Conservation (phyloP, 2,329 filamentous ascomycete species). For the Chrysoporthe deuterocubensis region DNA sequence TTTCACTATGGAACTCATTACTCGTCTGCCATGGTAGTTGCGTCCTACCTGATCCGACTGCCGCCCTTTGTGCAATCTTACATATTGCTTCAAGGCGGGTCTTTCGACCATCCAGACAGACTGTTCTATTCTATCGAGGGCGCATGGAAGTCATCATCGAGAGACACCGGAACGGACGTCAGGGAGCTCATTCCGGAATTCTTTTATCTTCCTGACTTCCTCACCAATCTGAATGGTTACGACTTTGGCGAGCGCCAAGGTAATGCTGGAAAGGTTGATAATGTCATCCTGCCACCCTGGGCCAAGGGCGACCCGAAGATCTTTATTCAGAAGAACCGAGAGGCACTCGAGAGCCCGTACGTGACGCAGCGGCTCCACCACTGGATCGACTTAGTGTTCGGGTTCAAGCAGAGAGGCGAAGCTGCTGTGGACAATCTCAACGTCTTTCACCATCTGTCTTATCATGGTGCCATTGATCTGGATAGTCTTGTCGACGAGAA, state of each 20-base stretch:
- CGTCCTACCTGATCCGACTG: slow-evolving; percentile 91
- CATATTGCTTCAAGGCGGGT: slow-evolving; percentile 90
- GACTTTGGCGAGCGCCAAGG: slow-evolving; percentile 91
- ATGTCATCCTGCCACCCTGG: slow-evolving; percentile 92
- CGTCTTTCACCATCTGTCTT: slow-evolving; percentile 94
- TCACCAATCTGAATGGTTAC: slow-evolving; percentile 92
- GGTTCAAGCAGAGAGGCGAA: slow-evolving; percentile 90
- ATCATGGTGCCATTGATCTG: slow-evolving; percentile 89
- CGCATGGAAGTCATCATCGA: slow-evolving; percentile 88
- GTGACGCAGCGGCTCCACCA: slow-evolving; percentile 87
- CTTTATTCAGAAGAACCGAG: slow-evolving; percentile 94
- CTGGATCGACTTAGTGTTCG: slow-evolving; percentile 97
- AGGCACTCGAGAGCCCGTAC: slow-evolving; percentile 90
- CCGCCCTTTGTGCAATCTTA: slow-evolving; percentile 98
- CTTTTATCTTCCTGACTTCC: slow-evolving; percentile 93
- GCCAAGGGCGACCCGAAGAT: slow-evolving; percentile 95
- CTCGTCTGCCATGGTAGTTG: slow-evolving; percentile 98
- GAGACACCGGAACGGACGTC: slow-evolving; percentile 90
- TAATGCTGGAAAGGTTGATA: slow-evolving; percentile 76
- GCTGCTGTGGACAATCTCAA: slow-evolving; percentile 90
- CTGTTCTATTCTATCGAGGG: slow-evolving; percentile 92
- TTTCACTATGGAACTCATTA: slow-evolving; percentile 99
- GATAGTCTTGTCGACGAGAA: slow-evolving; percentile 89
- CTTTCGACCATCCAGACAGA: slow-evolving; percentile 93
- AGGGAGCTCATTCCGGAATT: slow-evolving; percentile 96